Evolutionary conservation across 164 flowering plant species (phyloP), one percentile per base, ranked within the genome.

Genomic region (Vitis riparia): DNA sequence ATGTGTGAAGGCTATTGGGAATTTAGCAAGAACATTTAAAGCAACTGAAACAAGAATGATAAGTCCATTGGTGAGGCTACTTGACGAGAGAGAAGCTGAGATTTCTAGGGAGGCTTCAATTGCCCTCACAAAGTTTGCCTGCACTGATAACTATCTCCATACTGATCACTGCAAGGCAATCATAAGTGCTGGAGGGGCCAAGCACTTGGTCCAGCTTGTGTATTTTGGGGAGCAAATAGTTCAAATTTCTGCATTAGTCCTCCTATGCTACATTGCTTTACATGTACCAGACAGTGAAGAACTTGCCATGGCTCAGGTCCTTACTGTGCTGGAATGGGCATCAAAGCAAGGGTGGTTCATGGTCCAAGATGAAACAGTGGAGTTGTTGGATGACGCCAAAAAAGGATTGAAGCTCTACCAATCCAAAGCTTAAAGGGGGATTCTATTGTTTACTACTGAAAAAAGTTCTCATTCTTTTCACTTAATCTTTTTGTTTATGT

Each of bases 31-130:
- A 62, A 86, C 90, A 47, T 86, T 86, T 48, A 55, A 80, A 17
- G 88, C 90, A 8, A 83, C 90, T 0, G 90, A 86, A 77, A 82
- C 86, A 2, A 70, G 86, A 62, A 79, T 86, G 79, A 86, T 86
- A n/a, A 61, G 62, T 11, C 90, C 90, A 1, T 68, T 86, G 66
- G 88, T 86, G 27, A 60, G 37, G 55, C 80, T 86, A n/a, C 85
- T 86, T 0, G 89, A 86, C 32, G 90, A 86, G 10, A 63, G 82
- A 27, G 90, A 83, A 53, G 73, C 79, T 6, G 85, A 83, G 67
- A 70, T 85, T 6, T 44, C 76, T 0, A 61, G 76, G 57, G 88
- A 82, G 70, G 90, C 88, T 44, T 14, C 77, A 11, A 71, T 82
- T 55, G 86, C 85, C 8, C 85, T 86, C 15, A 60, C 80, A 1